phyloP scores from a whole-genome alignment of 1,284 basidiomycete genomes.

The Naganishia sp. region DNA sequence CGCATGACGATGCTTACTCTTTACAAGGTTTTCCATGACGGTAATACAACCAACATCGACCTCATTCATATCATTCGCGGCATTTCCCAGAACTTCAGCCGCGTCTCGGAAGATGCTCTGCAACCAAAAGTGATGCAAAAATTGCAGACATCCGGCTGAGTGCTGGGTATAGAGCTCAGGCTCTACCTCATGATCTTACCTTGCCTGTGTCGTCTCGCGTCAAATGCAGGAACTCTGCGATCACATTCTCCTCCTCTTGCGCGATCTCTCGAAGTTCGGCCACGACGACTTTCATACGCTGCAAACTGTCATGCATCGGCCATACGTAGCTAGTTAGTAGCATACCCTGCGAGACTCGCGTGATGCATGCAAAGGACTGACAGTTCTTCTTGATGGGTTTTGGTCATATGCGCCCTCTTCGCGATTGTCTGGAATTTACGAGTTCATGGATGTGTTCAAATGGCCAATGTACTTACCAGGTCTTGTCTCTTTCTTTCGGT shows the following conservation, averaged over 20 bases:
- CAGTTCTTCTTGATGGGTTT: constrained; percentile 22
- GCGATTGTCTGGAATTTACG: background rate
- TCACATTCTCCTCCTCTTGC: background rate
- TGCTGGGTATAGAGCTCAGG: background rate
- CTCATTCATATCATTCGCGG: background rate
- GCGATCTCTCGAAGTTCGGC: constrained; percentile 1
- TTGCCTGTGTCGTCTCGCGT: background rate
- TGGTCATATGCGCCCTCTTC: constrained; percentile 3
- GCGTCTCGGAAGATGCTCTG: background rate
- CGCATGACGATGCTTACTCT: background rate
- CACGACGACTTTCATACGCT: background rate
- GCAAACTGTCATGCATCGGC: background rate
- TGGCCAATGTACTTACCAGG: background rate
- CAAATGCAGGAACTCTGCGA: background rate
- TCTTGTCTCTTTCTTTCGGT: constrained; percentile 6
- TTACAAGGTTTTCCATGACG: background rate
- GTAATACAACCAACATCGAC: constrained; percentile 1
- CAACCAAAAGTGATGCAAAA: background rate
- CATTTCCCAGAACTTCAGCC: background rate
- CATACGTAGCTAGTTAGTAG: background rate
- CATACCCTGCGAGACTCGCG: background rate
- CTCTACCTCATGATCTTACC: background rate
- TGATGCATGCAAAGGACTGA: background rate
- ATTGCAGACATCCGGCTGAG: background rate
- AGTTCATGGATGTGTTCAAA: background rate